Conservation (phyloP, 1,139 yeast genomes). For the Candida frijolesensis region DNA sequence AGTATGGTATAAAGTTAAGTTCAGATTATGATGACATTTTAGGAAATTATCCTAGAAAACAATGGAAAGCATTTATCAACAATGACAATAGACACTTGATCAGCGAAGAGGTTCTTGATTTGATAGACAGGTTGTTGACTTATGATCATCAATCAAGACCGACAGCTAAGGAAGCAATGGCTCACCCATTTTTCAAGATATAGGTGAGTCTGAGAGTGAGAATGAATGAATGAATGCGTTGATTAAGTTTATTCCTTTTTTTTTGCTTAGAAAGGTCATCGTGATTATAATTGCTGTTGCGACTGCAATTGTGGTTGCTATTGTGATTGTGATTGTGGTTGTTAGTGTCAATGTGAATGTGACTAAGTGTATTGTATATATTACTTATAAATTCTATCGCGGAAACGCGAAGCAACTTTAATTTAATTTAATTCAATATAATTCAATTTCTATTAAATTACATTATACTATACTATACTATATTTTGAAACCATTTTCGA, state of each 20-base stretch:
- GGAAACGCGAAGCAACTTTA: too few relatives aligned
- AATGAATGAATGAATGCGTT: neutral
- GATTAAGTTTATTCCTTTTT: too few relatives aligned
- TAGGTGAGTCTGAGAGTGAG: constrained; percentile 5
- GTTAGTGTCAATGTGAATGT: neutral
- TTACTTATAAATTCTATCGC: neutral
- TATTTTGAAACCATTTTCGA: constrained; percentile 26
- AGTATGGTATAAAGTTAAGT: constrained; percentile 63
- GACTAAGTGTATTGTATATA: too few relatives aligned
- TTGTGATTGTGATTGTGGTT: too few relatives aligned
- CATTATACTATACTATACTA: neutral
- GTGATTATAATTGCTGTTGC: too few relatives aligned
- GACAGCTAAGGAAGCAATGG: constrained; percentile 76
- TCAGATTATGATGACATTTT: constrained; percentile 67
- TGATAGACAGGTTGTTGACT: constrained; percentile 64
- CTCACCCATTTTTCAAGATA: constrained; percentile 54
- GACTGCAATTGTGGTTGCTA: neutral
- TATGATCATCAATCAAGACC: constrained; percentile 76
- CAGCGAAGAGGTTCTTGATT: constrained; percentile 63
- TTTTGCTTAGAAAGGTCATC: neutral
- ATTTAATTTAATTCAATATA: too few relatives aligned
- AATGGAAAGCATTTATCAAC: constrained; percentile 64
- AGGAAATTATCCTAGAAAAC: constrained; percentile 67
- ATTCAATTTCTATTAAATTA: neutral
- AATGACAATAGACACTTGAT: constrained; percentile 55